Conservation (phyloP, 495 filamentous ascomycete species). For the Penicillium paradoxum region DNA sequence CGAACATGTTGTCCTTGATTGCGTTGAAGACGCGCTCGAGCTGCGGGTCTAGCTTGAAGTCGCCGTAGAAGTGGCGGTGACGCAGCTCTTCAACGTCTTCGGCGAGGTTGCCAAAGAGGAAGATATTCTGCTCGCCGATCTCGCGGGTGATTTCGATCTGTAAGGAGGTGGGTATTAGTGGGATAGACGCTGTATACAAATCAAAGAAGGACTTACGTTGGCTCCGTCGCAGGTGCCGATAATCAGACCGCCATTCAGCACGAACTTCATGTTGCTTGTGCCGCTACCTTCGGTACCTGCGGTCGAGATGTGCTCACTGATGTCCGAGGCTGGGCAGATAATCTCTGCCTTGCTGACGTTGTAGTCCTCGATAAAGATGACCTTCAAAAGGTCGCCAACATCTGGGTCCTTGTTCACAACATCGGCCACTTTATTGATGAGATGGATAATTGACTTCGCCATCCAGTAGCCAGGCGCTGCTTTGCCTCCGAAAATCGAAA, state of each 20-base stretch:
- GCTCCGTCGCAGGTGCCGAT: slow-evolving; percentile 98
- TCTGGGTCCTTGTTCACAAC: slow-evolving; percentile 90
- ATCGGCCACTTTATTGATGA: slow-evolving; percentile 87
- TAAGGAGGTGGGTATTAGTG: slow-evolving; percentile 5
- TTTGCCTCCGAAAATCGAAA: slow-evolving; percentile 97
- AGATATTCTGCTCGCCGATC: slow-evolving; percentile 93
- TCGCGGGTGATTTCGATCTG: slow-evolving; percentile 98
- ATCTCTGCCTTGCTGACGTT: slow-evolving; percentile 99
- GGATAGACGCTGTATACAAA: background rate
- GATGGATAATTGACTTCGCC: slow-evolving; percentile 97
- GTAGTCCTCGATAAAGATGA: slow-evolving; percentile 96
- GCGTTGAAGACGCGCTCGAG: slow-evolving; percentile 76
- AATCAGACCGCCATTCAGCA: slow-evolving; percentile 91
- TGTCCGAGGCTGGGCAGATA: slow-evolving; percentile 87
- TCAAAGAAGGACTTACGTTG: slow-evolving; percentile 60
- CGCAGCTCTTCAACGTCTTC: slow-evolving; percentile 97
- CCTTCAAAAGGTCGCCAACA: slow-evolving; percentile 90
- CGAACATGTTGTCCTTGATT: slow-evolving; percentile 74
- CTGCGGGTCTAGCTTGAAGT: slow-evolving; percentile 68
- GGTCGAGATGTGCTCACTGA: slow-evolving; percentile 98
- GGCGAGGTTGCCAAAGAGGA: slow-evolving; percentile 93
- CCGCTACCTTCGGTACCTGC: slow-evolving; percentile 80
- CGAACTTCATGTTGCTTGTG: slow-evolving; percentile 96
- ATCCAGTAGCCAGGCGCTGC: slow-evolving; percentile 99
- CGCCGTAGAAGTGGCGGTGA: slow-evolving; percentile 78